Conservation (phyloP, 768 basidiomycete genomes). For the Floccularia luteovirens region DNA sequence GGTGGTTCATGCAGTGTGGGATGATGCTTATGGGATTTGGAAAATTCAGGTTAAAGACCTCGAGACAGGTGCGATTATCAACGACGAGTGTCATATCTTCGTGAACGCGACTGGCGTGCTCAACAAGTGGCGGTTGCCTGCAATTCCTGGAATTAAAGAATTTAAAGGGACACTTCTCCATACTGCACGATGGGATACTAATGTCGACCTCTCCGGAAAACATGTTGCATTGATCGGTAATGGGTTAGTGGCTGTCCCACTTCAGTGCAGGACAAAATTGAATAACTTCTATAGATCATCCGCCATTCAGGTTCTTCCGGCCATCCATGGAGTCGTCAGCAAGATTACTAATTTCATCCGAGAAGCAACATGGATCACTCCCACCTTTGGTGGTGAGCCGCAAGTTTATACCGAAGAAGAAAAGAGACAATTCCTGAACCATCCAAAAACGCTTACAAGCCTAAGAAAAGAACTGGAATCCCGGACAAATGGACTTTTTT, state of each 20-base stretch:
- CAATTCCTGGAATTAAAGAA: conserved; percentile 22
- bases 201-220: conserved; percentile 23
- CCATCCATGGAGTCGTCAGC: conserved; percentile 24
- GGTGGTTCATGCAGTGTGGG: conserved; percentile 11
- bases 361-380: conserved; percentile 22
- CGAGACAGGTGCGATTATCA: conserved; percentile 9
- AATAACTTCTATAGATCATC: conserved; percentile 17
- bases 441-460: conserved; percentile 28
- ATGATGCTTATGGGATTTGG: conserved; percentile 17
- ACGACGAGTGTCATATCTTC: conserved; percentile 21
- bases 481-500: conserved; percentile 24
- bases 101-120: conserved; percentile 24
- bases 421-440: conserved; percentile 23
- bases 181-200: conserved; percentile 23
- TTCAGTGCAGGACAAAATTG: background rate
- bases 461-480: conserved; percentile 35
- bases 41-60: conserved; percentile 16
- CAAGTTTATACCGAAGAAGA: conserved; percentile 32
- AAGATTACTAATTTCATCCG: conserved; percentile 26
- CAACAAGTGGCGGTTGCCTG: conserved; percentile 30
- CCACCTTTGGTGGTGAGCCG: conserved; percentile 16
- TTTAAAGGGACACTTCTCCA: conserved; percentile 25
- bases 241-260: conserved; percentile 11
- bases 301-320: conserved; percentile 23
- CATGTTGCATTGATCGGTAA: conserved; percentile 30